phyloP scores from a whole-genome alignment of 2,329 filamentous ascomycete species.

The Cladosporium sp. region DNA sequence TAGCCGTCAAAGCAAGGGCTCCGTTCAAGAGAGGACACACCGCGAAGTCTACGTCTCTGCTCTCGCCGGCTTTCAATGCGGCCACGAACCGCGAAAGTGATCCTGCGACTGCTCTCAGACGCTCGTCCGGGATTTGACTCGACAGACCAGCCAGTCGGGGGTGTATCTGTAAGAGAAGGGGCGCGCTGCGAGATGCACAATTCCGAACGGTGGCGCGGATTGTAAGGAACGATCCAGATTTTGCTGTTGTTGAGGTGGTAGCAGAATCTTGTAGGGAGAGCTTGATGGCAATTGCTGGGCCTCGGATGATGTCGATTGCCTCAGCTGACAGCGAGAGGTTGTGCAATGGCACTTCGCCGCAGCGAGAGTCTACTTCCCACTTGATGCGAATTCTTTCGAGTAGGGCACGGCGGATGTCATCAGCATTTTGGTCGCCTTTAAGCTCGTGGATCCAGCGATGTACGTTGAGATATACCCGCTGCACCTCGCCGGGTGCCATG shows the following conservation, averaged over 20 bases:
- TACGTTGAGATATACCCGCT: slow-evolving; percentile 17
- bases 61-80: slow-evolving; percentile 13
- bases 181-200: slow-evolving; percentile 8
- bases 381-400: slow-evolving; percentile 18
- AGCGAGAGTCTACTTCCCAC: slow-evolving; percentile 21
- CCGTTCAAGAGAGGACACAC: slow-evolving; percentile 22
- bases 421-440: slow-evolving; percentile 15
- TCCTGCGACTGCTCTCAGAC: slow-evolving; percentile 19
- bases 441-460: slow-evolving; percentile 4
- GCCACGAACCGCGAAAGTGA: slow-evolving; percentile 18
- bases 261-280: not conserved
- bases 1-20: slow-evolving; percentile 15
- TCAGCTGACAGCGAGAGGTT: slow-evolving; percentile 16
- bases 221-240: slow-evolving; percentile 16
- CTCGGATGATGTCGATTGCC: slow-evolving; percentile 16
- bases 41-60: slow-evolving; percentile 19
- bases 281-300: slow-evolving; percentile 13
- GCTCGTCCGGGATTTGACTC: slow-evolving; percentile 13
- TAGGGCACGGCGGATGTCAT: slow-evolving; percentile 16
- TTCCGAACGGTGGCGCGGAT: slow-evolving; percentile 16
- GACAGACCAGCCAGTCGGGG: not conserved
- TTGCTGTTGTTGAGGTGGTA: not conserved
- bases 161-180: slow-evolving; percentile 16
- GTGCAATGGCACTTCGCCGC: slow-evolving; percentile 21
- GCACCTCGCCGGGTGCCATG: slow-evolving; percentile 22